These are phyloP conservation scores for Saturnispora besseyi DNA, from an alignment of 805 yeast species.

Conservation along the genomic window DNA sequence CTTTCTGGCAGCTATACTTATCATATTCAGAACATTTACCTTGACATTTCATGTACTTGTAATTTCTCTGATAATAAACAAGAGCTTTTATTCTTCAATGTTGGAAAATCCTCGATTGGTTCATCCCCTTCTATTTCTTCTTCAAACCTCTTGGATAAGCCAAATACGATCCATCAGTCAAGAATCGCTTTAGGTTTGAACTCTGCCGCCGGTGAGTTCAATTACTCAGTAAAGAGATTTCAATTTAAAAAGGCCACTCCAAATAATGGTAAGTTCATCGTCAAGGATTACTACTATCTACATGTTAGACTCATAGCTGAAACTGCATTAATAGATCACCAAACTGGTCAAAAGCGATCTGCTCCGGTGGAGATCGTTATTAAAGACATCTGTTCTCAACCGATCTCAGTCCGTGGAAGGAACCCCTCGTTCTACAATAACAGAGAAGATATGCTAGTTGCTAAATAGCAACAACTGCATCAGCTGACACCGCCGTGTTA, in stretches of 20 bases:
- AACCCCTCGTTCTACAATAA: constrained; percentile 54
- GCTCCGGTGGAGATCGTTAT: not conserved
- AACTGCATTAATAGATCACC: not conserved
- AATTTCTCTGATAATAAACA: constrained; percentile 13
- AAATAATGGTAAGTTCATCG: constrained; percentile 38
- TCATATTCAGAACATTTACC: not conserved
- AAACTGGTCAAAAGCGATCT: not conserved
- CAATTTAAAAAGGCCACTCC: constrained; percentile 47
- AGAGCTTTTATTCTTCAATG: constrained; percentile 8
- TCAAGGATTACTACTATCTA: constrained; percentile 36
- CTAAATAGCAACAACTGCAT: no score
- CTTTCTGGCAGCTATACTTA: not conserved
- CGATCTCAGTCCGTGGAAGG: constrained; percentile 51
- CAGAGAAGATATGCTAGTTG: constrained; percentile 35
- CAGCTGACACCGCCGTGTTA: no score
- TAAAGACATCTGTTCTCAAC: constrained; percentile 26
- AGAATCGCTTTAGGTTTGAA: not conserved
- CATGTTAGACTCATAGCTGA: constrained; percentile 16
- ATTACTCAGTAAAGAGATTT: constrained; percentile 28
- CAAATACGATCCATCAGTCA: not conserved
- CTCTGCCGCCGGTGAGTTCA: not conserved
- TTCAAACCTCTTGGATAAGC: not conserved
- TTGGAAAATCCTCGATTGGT: not conserved
- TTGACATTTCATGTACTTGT: constrained; percentile 10
- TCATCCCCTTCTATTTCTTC: not conserved